A percentile compares a stretch with the other conserved stretches of the same genome.
Evolutionary conservation across 805 yeast genomes (phyloP).

Genomic region (Saturnispora gosingensis): DNA sequence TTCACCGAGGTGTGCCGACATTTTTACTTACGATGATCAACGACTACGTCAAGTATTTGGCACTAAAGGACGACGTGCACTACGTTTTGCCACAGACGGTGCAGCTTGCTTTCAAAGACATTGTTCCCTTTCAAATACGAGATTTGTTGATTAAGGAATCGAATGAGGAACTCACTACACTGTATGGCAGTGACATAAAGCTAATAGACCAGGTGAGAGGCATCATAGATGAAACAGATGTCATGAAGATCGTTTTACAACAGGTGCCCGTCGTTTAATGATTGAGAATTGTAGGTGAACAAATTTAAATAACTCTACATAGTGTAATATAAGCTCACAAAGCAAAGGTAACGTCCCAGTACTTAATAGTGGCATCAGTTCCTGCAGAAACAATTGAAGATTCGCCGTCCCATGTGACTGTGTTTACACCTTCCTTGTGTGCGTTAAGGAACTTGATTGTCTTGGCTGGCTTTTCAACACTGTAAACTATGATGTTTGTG

Average conservation of each 20-base stretch:
- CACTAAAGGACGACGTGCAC: conserved; percentile 31
- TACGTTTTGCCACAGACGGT: conserved; percentile 49
- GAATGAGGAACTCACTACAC: conserved; percentile 40
- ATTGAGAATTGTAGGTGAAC: background rate
- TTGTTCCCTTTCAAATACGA: conserved; percentile 35
- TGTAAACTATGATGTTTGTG: conserved; percentile 69
- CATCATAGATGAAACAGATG: conserved; percentile 37
- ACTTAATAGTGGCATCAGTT: conserved; percentile 68
- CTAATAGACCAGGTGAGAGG: conserved; percentile 33
- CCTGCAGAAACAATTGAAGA: conserved; percentile 60
- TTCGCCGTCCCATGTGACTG: conserved; percentile 56
- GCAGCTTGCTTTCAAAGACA: conserved; percentile 37
- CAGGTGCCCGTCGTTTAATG: conserved; percentile 42
- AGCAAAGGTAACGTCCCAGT: conserved; percentile 44
- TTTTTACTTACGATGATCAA: conserved; percentile 35
- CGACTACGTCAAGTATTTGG: conserved; percentile 30
- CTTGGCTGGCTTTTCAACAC: conserved; percentile 69
- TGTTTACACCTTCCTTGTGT: conserved; percentile 80
- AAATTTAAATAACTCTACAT: background rate
- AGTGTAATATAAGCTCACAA: background rate
- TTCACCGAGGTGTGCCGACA: conserved; percentile 44
- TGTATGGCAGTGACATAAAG: conserved; percentile 46
- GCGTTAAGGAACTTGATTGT: conserved; percentile 67
- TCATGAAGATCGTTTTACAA: conserved; percentile 43
- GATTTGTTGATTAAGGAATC: conserved; percentile 27